Evolutionary conservation across 73 alveolate species (phyloP).

Genomic region (Urostyla sp.): DNA sequence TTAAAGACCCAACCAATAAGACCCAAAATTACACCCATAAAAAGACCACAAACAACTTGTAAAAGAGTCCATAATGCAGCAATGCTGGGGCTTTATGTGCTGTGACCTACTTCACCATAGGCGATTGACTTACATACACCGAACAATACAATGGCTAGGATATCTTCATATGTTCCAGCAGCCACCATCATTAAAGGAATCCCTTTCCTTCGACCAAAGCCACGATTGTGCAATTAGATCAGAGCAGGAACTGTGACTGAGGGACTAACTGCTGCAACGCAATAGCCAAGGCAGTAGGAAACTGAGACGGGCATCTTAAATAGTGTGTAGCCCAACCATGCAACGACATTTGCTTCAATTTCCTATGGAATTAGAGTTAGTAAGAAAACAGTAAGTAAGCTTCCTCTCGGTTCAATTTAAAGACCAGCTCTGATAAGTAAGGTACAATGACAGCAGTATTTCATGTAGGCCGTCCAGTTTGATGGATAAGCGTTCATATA

Average conservation of each 20-base stretch:
- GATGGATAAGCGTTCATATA: conserved; percentile 55
- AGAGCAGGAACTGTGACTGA: conserved; percentile 67
- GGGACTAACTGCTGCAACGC: conserved; percentile 61
- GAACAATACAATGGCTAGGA: conserved; percentile 58
- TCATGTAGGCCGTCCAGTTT: conserved; percentile 53
- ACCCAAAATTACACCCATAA: conserved; percentile 44
- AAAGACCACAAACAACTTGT: conserved; percentile 51
- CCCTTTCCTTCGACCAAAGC: conserved; percentile 66
- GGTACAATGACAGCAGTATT: conserved; percentile 36
- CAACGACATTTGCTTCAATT: conserved; percentile 50
- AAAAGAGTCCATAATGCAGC: background rate
- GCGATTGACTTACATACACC: conserved; percentile 51
- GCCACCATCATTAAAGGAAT: conserved; percentile 64
- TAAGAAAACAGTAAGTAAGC: conserved; percentile 44
- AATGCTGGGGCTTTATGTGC: background rate
- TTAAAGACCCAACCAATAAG: conserved; percentile 19
- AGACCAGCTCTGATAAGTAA: conserved; percentile 64
- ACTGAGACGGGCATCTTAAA: conserved; percentile 55
- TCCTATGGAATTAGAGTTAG: conserved; percentile 50
- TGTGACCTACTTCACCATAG: conserved; percentile 22
- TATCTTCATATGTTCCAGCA: conserved; percentile 65
- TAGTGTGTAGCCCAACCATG: conserved; percentile 22
- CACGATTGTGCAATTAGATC: conserved; percentile 28
- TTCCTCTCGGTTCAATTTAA: conserved; percentile 47
- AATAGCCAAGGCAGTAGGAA: conserved; percentile 57